phyloP scores from a whole-genome alignment of 163 green algal genomes.

The Smithsoniella earleae region DNA sequence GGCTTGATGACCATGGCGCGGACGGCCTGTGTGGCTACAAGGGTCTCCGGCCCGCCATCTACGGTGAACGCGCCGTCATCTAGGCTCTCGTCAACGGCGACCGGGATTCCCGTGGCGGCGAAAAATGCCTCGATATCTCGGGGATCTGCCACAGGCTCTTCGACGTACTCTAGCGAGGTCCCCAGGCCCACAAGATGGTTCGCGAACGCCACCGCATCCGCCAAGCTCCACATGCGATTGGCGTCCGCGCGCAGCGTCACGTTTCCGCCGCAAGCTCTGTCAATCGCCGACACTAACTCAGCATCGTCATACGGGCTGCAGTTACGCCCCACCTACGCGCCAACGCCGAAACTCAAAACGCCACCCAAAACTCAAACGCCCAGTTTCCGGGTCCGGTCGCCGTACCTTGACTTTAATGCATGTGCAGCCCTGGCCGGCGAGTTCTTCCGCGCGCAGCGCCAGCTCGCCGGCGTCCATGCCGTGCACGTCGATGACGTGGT shows the following conservation, averaged over 20 bases:
- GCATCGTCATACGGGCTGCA: slow-evolving; percentile 54
- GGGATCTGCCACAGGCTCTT: slow-evolving; percentile 76
- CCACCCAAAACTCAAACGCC: not conserved
- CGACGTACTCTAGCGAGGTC: slow-evolving; percentile 61
- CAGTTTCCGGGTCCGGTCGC: not conserved
- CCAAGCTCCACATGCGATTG: slow-evolving; percentile 74
- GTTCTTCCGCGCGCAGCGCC: slow-evolving; percentile 30
- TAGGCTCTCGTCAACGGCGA: slow-evolving; percentile 67
- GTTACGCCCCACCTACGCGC: slow-evolving; percentile 44
- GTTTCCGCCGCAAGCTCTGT: slow-evolving; percentile 48
- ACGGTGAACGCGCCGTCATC: slow-evolving; percentile 50
- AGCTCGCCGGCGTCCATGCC: slow-evolving; percentile 30
- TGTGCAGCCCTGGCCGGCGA: slow-evolving; percentile 50
- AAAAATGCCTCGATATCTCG: slow-evolving; percentile 37
- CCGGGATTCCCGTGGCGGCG: slow-evolving; percentile 41
- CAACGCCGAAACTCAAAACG: not conserved
- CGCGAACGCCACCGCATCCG: slow-evolving; percentile 60
- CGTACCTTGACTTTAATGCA: slow-evolving; percentile 82
- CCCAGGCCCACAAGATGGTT: slow-evolving; percentile 29
- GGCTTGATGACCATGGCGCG: slow-evolving; percentile 71
- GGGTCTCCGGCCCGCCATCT: too few species aligned
- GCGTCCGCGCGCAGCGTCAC: slow-evolving; percentile 74
- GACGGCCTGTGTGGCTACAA: slow-evolving; percentile 29
- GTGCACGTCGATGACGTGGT: slow-evolving; percentile 34
- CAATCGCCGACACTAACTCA: slow-evolving; percentile 50